These are phyloP conservation scores for Centaurea solstitialis DNA, from an alignment of 129 eudicot genomes.

Conservation along the genomic window DNA sequence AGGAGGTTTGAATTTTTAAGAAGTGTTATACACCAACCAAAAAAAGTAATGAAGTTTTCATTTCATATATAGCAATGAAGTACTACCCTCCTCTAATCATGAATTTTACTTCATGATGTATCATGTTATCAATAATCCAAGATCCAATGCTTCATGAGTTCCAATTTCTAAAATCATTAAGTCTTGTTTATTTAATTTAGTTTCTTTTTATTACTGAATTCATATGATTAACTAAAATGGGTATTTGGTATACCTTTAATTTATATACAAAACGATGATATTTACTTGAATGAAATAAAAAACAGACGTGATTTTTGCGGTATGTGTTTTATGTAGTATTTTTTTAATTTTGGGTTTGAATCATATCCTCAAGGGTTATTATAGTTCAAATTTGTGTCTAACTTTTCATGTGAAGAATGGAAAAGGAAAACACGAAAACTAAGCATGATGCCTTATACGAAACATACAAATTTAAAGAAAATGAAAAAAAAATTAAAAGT, in stretches of 20 bases:
- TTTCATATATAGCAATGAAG: slow-evolving; percentile 4
- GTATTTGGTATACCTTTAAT: background rate
- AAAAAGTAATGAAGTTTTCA: slow-evolving; percentile 22
- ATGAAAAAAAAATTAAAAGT: too few relatives aligned
- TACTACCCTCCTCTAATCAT: background rate
- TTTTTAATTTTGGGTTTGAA: background rate
- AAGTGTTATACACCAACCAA: slow-evolving; percentile 5
- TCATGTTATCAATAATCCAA: slow-evolving; percentile 18
- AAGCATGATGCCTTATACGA: background rate
- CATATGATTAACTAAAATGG: background rate
- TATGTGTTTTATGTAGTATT: background rate
- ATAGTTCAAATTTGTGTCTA: background rate
- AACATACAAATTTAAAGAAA: background rate
- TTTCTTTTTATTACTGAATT: background rate
- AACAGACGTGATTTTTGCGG: background rate
- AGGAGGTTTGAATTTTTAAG: slow-evolving; percentile 24
- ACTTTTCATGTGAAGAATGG: background rate
- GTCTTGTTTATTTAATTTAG: background rate
- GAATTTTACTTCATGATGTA: slow-evolving; percentile 12
- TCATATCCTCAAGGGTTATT: background rate
- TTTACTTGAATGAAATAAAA: background rate
- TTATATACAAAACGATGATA: background rate
- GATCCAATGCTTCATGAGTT: slow-evolving; percentile 16
- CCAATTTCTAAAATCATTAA: background rate
- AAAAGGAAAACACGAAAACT: background rate